phyloP scores from a whole-genome alignment of 2,329 filamentous ascomycete species.

The Phyllosticta paracitricarpa region DNA sequence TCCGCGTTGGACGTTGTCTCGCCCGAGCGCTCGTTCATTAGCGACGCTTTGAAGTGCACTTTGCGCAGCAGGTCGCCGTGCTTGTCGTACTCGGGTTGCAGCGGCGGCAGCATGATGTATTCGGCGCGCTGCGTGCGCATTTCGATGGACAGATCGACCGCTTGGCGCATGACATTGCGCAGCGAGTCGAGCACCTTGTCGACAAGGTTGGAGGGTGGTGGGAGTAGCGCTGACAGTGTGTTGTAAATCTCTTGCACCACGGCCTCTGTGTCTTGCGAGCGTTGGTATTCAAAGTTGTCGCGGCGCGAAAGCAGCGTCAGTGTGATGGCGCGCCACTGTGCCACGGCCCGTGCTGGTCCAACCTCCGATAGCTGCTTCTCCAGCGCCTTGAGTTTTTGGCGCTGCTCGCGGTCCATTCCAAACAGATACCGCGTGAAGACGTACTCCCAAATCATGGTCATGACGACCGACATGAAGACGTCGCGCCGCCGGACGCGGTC shows the following conservation, averaged over 20 bases:
- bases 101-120: slow-evolving; percentile 95
- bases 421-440: slow-evolving; percentile 97
- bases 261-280: slow-evolving; percentile 83
- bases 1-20: slow-evolving; percentile 64
- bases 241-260: slow-evolving; percentile 88
- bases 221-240: slow-evolving; percentile 73
- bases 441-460: slow-evolving; percentile 99
- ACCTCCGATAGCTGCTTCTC: slow-evolving; percentile 80
- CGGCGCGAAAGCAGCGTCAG: slow-evolving; percentile 78
- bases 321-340: slow-evolving; percentile 94
- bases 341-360: slow-evolving; percentile 72
- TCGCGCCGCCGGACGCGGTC: slow-evolving; percentile 84
- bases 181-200: slow-evolving; percentile 73
- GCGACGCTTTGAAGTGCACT: slow-evolving; percentile 79
- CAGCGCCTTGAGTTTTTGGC: slow-evolving; percentile 91
- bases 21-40: slow-evolving; percentile 89
- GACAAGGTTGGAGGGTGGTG: slow-evolving; percentile 73
- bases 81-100: slow-evolving; percentile 89
- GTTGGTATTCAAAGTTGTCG: slow-evolving; percentile 69
- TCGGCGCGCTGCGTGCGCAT: slow-evolving; percentile 96
- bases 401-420: slow-evolving; percentile 95
- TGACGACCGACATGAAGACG: slow-evolving; percentile 96
- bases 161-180: slow-evolving; percentile 75
- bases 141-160: slow-evolving; percentile 84
- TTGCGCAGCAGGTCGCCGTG: slow-evolving; percentile 83